Percentiles rank a stretch among this genome's conserved stretches.
phyloP scores from a whole-genome alignment of 2,329 filamentous ascomycete genomes.

The Fusarium gaditjirri region DNA sequence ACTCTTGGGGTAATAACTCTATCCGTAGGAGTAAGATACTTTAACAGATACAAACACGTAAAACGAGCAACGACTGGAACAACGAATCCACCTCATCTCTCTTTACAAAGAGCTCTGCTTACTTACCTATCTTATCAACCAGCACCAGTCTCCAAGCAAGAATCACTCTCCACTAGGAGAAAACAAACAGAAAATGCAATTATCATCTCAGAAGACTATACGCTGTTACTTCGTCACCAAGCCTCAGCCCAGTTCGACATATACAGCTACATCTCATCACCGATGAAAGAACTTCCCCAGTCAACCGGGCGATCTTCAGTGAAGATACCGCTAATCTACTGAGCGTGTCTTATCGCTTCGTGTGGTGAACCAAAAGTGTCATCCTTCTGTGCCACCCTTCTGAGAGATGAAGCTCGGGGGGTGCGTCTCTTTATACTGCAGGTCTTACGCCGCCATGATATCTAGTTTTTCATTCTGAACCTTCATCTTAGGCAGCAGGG shows the following conservation, averaged over 20 bases:
- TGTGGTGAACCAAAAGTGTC: neutral
- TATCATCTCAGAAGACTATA: slow-evolving; percentile 8
- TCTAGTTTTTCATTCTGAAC: neutral
- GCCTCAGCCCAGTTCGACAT: neutral
- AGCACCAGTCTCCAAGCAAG: neutral
- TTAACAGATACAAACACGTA: neutral
- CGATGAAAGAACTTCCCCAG: neutral
- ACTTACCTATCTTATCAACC: too few relatives aligned
- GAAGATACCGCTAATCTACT: neutral
- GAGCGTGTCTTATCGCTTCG: neutral
- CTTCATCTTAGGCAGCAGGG: neutral
- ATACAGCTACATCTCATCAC: slow-evolving; percentile 6
- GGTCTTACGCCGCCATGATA: neutral
- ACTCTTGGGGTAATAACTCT: neutral
- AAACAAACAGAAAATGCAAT: neutral
- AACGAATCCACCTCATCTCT: neutral
- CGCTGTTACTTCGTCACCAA: neutral
- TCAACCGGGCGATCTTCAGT: neutral
- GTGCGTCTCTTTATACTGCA: neutral
- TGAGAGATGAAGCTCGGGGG: neutral
- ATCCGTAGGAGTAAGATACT: neutral
- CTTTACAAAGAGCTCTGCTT: neutral
- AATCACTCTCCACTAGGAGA: neutral
- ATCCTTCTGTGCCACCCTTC: neutral
- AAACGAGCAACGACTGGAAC: neutral